phyloP scores from a whole-genome alignment of 2,329 filamentous ascomycete species.

The Penicillium sp. region DNA sequence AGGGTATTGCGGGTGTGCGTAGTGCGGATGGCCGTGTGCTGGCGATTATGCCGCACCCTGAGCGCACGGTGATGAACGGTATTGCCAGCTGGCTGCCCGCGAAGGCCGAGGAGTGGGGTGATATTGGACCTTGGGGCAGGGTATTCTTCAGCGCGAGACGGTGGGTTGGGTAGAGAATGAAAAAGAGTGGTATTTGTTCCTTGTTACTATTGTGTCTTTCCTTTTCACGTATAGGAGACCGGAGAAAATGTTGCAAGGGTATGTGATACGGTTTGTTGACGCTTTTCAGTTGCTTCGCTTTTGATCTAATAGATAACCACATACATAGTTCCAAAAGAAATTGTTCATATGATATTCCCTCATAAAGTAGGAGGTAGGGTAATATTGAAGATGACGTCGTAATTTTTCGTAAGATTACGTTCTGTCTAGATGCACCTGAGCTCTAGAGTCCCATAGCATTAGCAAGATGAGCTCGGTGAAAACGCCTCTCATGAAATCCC shows the following conservation, averaged over 20 bases:
- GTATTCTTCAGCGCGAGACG: constrained; percentile 86
- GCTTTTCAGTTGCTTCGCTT: not conserved
- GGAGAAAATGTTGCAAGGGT: not conserved
- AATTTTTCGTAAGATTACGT: not conserved
- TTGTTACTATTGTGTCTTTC: not conserved
- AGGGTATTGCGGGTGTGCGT: constrained; percentile 79
- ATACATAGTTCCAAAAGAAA: not conserved
- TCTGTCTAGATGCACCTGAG: not conserved
- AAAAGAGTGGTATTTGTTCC: not conserved
- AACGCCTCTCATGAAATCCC: not conserved
- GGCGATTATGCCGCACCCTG: constrained; percentile 92
- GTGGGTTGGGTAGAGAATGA: constrained; percentile 71
- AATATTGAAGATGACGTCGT: not conserved
- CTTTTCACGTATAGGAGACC: not conserved
- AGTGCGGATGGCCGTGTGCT: constrained; percentile 79
- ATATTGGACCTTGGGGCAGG: constrained; percentile 82
- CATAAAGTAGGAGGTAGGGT: not conserved
- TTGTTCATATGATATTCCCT: not conserved
- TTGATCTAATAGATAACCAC: not conserved
- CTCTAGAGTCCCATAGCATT: not conserved
- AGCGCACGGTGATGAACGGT: constrained; percentile 82
- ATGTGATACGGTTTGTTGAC: not conserved
- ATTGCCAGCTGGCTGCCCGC: constrained; percentile 76
- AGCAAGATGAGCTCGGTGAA: not conserved
- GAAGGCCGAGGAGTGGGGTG: constrained; percentile 70